These are phyloP conservation scores for Wickerhamiella occidentalis DNA, from an alignment of 805 yeast genomes.

Conservation along the genomic window DNA sequence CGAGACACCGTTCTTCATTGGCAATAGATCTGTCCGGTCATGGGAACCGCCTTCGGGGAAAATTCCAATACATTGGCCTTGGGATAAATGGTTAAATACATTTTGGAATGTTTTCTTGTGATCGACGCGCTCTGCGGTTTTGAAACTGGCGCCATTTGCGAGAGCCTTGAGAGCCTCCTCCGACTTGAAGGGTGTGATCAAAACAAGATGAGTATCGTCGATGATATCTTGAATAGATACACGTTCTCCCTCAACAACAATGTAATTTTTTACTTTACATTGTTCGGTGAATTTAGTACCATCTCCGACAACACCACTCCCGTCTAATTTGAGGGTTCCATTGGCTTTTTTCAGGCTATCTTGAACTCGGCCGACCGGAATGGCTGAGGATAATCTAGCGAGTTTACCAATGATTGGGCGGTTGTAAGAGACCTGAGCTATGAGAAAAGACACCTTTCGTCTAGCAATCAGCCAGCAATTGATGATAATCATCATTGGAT, in stretches of 20 bases:
- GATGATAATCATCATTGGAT: conserved; percentile 70
- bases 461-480: conserved; percentile 58
- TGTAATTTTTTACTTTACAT: conserved; percentile 30
- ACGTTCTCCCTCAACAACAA: conserved; percentile 68
- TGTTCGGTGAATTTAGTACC: conserved; percentile 57
- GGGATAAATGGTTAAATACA: conserved; percentile 73
- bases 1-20: conserved; percentile 94
- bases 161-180: conserved; percentile 25
- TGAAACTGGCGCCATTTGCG: conserved; percentile 44
- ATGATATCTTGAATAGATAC: conserved; percentile 55
- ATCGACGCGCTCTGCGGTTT: conserved; percentile 71
- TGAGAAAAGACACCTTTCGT: conserved; percentile 64
- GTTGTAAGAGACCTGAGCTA: conserved; percentile 69
- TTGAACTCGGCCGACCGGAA: conserved; percentile 88
- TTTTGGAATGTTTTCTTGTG: conserved; percentile 71
- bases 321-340: conserved; percentile 40
- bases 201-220: conserved; percentile 55
- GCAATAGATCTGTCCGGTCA: conserved; percentile 82
- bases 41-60: conserved; percentile 99
- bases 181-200: conserved; percentile 57
- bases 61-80: conserved; percentile 76
- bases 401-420: conserved; percentile 59
- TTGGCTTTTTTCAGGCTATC: conserved; percentile 59
- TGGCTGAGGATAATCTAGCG: conserved; percentile 64
- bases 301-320: conserved; percentile 39